Percentiles rank a stretch among this genome's conserved stretches.
These are phyloP conservation scores for Hymenoscyphus fraxineus DNA, from an alignment of 2,329 filamentous ascomycete genomes.

Conservation along the genomic window DNA sequence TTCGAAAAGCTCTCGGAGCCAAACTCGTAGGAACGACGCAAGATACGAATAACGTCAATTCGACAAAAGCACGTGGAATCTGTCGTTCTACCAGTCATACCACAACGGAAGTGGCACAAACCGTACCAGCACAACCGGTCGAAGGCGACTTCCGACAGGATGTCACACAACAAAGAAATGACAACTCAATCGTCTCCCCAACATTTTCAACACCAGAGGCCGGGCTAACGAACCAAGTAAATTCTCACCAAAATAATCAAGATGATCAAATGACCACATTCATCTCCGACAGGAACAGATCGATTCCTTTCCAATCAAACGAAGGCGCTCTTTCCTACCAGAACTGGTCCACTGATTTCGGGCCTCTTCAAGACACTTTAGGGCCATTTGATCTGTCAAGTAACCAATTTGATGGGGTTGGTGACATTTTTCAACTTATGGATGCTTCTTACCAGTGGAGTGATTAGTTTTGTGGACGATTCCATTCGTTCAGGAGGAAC, in stretches of 20 bases:
- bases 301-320: neutral
- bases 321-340: neutral
- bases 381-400: neutral
- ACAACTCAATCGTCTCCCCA: neutral
- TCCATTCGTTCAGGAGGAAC: neutral
- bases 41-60: too few species aligned
- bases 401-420: neutral
- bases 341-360: neutral
- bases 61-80: too few species aligned
- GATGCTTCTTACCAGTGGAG: conserved; percentile 21
- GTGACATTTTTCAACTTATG: conserved; percentile 23
- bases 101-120: neutral
- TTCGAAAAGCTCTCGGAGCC: conserved; percentile 21
- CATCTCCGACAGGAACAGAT: neutral
- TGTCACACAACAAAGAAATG: too few species aligned
- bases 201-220: neutral
- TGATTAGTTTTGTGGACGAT: conserved; percentile 11
- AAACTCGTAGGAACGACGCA: neutral
- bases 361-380: neutral
- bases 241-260: neutral
- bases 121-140: neutral
- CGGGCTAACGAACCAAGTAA: neutral
- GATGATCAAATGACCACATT: neutral
- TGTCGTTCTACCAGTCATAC: neutral
- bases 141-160: neutral